These are phyloP conservation scores for Terfezia boudieri DNA, from an alignment of 495 filamentous ascomycete genomes.

Conservation along the genomic window DNA sequence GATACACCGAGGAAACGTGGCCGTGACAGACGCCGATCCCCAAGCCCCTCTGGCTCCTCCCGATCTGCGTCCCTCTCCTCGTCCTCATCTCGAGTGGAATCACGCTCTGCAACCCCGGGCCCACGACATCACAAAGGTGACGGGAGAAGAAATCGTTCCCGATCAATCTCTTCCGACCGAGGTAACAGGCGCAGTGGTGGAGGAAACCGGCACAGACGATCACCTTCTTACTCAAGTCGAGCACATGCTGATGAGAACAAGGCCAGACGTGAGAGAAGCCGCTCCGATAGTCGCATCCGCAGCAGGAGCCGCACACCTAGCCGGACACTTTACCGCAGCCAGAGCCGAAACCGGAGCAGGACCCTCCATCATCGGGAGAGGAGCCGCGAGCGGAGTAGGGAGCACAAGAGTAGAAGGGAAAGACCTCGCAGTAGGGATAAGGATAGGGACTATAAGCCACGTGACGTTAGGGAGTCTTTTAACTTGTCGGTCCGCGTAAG, in stretches of 20 bases:
- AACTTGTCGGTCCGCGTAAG: not conserved
- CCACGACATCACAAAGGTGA: not conserved
- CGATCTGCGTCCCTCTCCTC: not conserved
- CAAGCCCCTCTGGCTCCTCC: not conserved
- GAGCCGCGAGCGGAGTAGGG: slow-evolving; percentile 8
- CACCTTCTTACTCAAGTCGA: not conserved
- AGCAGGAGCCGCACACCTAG: not conserved
- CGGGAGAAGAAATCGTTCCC: not conserved
- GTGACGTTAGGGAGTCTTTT: slow-evolving; percentile 17
- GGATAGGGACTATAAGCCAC: slow-evolving; percentile 19
- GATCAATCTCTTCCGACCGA: not conserved
- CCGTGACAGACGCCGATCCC: not conserved
- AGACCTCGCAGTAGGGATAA: slow-evolving; percentile 22
- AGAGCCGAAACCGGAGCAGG: slow-evolving; percentile 9
- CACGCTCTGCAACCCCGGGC: not conserved
- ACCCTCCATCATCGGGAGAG: slow-evolving; percentile 6
- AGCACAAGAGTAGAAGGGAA: not conserved
- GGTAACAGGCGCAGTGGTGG: not conserved
- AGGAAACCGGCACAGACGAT: not conserved
- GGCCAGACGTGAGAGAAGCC: not conserved
- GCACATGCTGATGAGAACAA: not conserved
- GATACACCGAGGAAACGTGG: not conserved
- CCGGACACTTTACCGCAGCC: slow-evolving; percentile 2
- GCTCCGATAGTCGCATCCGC: not conserved
- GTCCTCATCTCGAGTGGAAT: not conserved